Conservation (phyloP, 1,139 yeast genomes). For the Starmera stellimalicola region DNA sequence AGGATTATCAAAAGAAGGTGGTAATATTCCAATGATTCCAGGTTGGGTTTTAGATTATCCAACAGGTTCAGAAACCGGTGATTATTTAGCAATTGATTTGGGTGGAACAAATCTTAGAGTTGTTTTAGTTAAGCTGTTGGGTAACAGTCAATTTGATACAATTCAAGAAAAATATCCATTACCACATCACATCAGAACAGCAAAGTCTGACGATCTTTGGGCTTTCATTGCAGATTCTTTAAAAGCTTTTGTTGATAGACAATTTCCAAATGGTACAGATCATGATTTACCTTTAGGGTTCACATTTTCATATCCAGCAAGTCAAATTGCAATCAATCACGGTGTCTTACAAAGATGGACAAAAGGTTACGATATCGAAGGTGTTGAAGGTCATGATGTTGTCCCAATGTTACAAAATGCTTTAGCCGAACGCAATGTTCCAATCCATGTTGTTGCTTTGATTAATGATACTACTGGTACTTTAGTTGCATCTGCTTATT, state of each 20-base stretch:
- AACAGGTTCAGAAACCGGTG: constrained; percentile 83
- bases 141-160: constrained; percentile 71
- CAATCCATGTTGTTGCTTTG: constrained; percentile 82
- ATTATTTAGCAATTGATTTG: constrained; percentile 85
- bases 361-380: constrained; percentile 90
- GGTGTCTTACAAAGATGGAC: constrained; percentile 96
- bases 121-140: constrained; percentile 72
- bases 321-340: constrained; percentile 72
- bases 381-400: constrained; percentile 91
- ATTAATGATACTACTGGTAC: constrained; percentile 98
- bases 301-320: constrained; percentile 91
- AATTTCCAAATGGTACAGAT: constrained; percentile 51
- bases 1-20: constrained; percentile 68
- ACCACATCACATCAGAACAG: constrained; percentile 70
- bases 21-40: constrained; percentile 92
- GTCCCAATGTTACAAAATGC: constrained; percentile 84
- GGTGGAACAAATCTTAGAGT: constrained; percentile 95
- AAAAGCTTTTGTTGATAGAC: constrained; percentile 49
- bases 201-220: constrained; percentile 65
- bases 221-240: constrained; percentile 79
- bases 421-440: constrained; percentile 52
- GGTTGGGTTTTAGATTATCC: constrained; percentile 96
- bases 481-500: constrained; percentile 87
- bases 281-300: constrained; percentile 70
- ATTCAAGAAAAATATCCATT: constrained; percentile 74